Conservation (phyloP, 78 protist genomes). For the Dictyostelium brefeldianum region DNA sequence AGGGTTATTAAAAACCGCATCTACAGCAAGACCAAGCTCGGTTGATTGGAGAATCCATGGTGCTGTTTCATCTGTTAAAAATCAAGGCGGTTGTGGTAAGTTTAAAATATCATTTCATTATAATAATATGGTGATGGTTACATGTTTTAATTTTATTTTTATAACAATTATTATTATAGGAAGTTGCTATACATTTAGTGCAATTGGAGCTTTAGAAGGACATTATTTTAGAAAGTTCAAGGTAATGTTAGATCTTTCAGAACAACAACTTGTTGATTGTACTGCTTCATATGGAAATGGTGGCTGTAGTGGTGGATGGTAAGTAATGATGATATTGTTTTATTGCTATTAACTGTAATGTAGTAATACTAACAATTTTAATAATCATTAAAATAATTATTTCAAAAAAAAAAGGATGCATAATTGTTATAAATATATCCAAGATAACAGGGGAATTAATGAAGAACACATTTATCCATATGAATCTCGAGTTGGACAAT, state of each 20-base stretch:
- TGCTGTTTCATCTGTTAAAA: too few species aligned
- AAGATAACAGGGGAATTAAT: not conserved
- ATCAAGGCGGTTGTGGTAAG: not conserved
- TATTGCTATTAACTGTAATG: too few species aligned
- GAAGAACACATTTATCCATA: not conserved
- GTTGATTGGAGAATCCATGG: conserved; percentile 6
- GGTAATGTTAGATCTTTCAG: not conserved
- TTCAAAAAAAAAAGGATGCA: not conserved
- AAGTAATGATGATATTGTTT: not conserved
- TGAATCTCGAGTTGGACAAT: not conserved
- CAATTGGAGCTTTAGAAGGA: not conserved
- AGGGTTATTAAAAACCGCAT: not conserved
- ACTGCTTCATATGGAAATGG: not conserved
- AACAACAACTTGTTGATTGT: conserved; percentile 31
- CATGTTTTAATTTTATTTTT: too few species aligned
- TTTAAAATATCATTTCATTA: too few species aligned
- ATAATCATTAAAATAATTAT: not conserved
- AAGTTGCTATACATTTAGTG: not conserved
- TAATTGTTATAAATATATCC: not conserved
- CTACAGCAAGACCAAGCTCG: not conserved
- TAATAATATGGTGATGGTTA: not conserved
- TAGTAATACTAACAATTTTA: not conserved
- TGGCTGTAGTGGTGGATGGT: conserved; percentile 5
- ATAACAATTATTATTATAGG: not conserved
- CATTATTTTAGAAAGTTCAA: not conserved